Conservation (phyloP, 441 rosid species). For the Bruguiera hainesii region DNA sequence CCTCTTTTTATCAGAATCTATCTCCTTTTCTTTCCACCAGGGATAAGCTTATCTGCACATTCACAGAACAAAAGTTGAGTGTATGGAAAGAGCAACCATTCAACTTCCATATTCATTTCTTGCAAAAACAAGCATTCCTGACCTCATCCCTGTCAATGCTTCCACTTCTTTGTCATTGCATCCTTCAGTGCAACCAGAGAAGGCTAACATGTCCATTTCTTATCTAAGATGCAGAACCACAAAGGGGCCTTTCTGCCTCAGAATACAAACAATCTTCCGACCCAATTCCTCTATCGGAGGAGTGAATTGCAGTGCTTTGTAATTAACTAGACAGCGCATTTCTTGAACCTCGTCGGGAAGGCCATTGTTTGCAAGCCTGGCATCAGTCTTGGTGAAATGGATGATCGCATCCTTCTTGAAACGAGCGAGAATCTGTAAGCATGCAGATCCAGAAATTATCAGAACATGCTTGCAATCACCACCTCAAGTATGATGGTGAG, state of each 20-base stretch:
- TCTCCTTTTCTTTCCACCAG: slow-evolving; percentile 67
- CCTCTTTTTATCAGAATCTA: slow-evolving; percentile 58
- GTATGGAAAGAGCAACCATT: neutral
- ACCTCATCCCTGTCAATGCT: slow-evolving; percentile 68
- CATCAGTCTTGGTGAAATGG: slow-evolving; percentile 61
- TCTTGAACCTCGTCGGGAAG: slow-evolving; percentile 52
- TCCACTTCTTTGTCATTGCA: slow-evolving; percentile 55
- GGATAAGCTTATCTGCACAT: slow-evolving; percentile 58
- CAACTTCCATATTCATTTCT: neutral
- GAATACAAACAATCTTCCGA: slow-evolving; percentile 44
- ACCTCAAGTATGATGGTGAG: too few relatives aligned
- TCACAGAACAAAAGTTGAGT: neutral
- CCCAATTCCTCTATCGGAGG: slow-evolving; percentile 66
- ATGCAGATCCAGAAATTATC: neutral
- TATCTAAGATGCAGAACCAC: slow-evolving; percentile 54
- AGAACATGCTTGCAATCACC: too few relatives aligned
- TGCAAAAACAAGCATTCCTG: neutral
- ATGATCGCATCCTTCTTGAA: slow-evolving; percentile 52
- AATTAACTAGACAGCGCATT: slow-evolving; percentile 69
- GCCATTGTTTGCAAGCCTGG: slow-evolving; percentile 62
- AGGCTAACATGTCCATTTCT: slow-evolving; percentile 78
- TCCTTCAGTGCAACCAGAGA: slow-evolving; percentile 69
- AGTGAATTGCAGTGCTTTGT: slow-evolving; percentile 59
- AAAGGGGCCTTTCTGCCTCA: slow-evolving; percentile 56
- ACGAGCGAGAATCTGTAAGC: slow-evolving; percentile 62